These are phyloP conservation scores for Plenodomus lindquistii DNA, from an alignment of 2,329 filamentous ascomycete genomes.

Conservation along the genomic window DNA sequence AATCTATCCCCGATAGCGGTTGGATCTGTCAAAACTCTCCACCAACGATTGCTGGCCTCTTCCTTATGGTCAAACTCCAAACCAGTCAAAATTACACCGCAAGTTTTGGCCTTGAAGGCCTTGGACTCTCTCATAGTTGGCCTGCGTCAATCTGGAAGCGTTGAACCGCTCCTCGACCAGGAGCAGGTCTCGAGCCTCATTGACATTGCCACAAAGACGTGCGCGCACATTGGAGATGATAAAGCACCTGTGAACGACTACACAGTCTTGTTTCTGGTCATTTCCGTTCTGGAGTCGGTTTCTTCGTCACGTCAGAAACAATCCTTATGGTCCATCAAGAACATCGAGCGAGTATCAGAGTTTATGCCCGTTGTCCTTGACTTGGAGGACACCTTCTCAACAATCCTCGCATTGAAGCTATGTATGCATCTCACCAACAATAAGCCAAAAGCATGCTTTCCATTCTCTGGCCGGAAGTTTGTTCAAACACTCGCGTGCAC, in stretches of 20 bases:
- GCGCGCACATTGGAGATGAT: conserved; percentile 18
- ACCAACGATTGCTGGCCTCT: conserved; percentile 56
- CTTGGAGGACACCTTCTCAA: conserved; percentile 16
- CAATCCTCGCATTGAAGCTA: conserved; percentile 64
- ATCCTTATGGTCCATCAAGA: conserved; percentile 46
- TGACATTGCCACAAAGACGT: conserved; percentile 43
- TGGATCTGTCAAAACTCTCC: conserved; percentile 59
- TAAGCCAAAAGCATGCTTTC: conserved; percentile 67
- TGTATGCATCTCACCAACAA: conserved; percentile 88
- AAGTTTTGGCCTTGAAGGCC: conserved; percentile 65
- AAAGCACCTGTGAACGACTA: conserved; percentile 24
- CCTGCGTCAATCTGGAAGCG: conserved; percentile 54
- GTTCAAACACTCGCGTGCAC: conserved; percentile 46
- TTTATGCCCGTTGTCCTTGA: conserved; percentile 42
- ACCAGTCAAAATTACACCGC: conserved; percentile 61
- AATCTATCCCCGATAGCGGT: conserved; percentile 72
- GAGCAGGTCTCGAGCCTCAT: conserved; percentile 45
- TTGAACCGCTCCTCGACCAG: conserved; percentile 52
- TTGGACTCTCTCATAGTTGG: conserved; percentile 62
- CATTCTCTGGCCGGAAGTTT: conserved; percentile 63
- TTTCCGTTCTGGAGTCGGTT: conserved; percentile 59
- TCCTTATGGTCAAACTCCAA: conserved; percentile 63
- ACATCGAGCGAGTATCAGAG: conserved; percentile 57
- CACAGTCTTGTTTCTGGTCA: conserved; percentile 42
- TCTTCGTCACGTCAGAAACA: conserved; percentile 49